These are phyloP conservation scores for Aspergillus clavatus DNA, from an alignment of 2,329 filamentous ascomycete species.

Conservation along the genomic window DNA sequence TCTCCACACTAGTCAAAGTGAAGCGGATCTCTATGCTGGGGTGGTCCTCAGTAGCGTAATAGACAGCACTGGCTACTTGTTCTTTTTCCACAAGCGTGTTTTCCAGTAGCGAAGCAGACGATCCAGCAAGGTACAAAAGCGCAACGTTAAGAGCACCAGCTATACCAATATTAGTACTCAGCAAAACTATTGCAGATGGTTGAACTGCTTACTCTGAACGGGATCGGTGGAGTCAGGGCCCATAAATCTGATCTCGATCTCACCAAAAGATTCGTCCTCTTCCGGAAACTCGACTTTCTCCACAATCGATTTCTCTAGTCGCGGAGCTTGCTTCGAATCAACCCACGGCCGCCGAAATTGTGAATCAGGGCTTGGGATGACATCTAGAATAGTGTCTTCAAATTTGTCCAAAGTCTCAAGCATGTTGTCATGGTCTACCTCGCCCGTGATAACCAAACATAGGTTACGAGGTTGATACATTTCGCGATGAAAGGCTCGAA, in stretches of 20 bases:
- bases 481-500: slow-evolving; percentile 87
- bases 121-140: slow-evolving; percentile 83
- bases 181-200: background rate
- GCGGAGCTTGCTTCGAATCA: slow-evolving; percentile 73
- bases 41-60: slow-evolving; percentile 71
- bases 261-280: slow-evolving; percentile 89
- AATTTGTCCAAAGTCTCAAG: slow-evolving; percentile 79
- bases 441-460: slow-evolving; percentile 85
- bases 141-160: slow-evolving; percentile 72
- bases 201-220: slow-evolving; percentile 46
- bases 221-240: slow-evolving; percentile 75
- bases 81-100: slow-evolving; percentile 91
- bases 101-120: slow-evolving; percentile 86
- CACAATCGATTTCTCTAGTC: slow-evolving; percentile 65
- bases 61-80: slow-evolving; percentile 80
- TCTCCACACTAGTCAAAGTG: slow-evolving; percentile 78
- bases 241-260: slow-evolving; percentile 80
- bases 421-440: slow-evolving; percentile 77
- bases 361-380: slow-evolving; percentile 68
- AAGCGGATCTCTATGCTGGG: slow-evolving; percentile 83
- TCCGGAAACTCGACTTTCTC: slow-evolving; percentile 88
- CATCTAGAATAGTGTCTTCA: slow-evolving; percentile 76
- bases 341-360: slow-evolving; percentile 88
- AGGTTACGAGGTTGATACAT: slow-evolving; percentile 99
- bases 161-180: slow-evolving; percentile 10